These are phyloP conservation scores for Diplodia scrobiculata DNA, from an alignment of 2,329 filamentous ascomycete genomes.

Conservation along the genomic window DNA sequence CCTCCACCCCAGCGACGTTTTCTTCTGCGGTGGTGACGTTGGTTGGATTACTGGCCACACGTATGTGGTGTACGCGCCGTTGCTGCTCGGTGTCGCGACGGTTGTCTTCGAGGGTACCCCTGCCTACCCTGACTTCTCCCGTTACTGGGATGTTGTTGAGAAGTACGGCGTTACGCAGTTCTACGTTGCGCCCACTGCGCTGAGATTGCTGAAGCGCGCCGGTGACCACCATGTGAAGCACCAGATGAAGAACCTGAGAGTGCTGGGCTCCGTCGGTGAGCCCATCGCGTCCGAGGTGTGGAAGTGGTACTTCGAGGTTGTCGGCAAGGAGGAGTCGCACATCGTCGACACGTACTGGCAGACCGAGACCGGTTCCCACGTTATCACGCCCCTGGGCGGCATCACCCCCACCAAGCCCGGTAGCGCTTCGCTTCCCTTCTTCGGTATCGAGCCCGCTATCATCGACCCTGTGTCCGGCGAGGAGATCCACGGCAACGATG, in stretches of 20 bases:
- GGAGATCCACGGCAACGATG: conserved; percentile 92
- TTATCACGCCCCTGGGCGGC: conserved; percentile 90
- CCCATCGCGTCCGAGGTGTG: conserved; percentile 97
- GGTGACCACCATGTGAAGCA: conserved; percentile 89
- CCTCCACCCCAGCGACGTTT: conserved; percentile 88
- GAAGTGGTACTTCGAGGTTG: conserved; percentile 98
- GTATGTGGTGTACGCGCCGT: conserved; percentile 94
- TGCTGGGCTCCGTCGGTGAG: conserved; percentile 93
- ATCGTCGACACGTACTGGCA: conserved; percentile 99
- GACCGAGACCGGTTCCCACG: conserved; percentile 96
- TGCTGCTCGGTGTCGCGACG: conserved; percentile 88
- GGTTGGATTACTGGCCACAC: conserved; percentile 99
- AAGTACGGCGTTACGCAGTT: conserved; percentile 96
- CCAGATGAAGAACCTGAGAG: conserved; percentile 83
- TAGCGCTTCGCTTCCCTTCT: conserved; percentile 94
- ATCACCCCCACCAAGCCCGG: conserved; percentile 96
- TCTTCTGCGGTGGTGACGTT: conserved; percentile 97
- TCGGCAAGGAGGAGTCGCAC: conserved; percentile 91
- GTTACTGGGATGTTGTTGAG: conserved; percentile 98
- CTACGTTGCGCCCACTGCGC: conserved; percentile 93
- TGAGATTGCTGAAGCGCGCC: conserved; percentile 91
- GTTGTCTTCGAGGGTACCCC: conserved; percentile 98
- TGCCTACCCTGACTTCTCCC: conserved; percentile 94
- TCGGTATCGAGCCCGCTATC: conserved; percentile 95
- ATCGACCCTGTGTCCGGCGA: conserved; percentile 94